Evolutionary conservation across 441 rosid genomes (phyloP).

Genomic region (Pelargonium cotyledonis): DNA sequence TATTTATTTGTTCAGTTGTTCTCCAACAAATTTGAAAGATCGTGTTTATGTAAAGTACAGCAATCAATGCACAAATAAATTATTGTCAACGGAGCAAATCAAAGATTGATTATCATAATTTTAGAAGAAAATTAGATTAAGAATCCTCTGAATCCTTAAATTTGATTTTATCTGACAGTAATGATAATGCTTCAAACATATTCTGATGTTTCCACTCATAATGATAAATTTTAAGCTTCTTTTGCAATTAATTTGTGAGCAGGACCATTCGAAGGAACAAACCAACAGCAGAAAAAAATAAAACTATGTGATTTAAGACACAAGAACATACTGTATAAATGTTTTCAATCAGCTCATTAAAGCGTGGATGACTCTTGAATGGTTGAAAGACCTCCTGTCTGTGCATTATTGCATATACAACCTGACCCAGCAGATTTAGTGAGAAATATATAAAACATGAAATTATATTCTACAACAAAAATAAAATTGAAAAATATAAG

Average conservation of each 20-base stretch:
- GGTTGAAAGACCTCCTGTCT: slow-evolving; percentile 96
- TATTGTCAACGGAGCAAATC: background rate
- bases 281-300: background rate
- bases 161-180: too few species aligned
- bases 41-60: background rate
- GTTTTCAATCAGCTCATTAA: slow-evolving; percentile 86
- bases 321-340: slow-evolving; percentile 53
- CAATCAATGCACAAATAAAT: slow-evolving; percentile 1
- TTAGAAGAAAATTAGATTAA: too few species aligned
- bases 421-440: slow-evolving; percentile 35
- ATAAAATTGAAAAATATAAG: background rate
- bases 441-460: slow-evolving; percentile 10
- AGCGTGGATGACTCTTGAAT: slow-evolving; percentile 83
- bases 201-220: background rate
- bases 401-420: slow-evolving; percentile 91
- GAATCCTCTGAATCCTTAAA: too few species aligned
- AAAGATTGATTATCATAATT: background rate
- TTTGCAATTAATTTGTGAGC: background rate
- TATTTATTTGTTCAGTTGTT: background rate
- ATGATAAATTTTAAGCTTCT: too few species aligned
- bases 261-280: background rate
- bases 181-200: too few species aligned
- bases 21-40: background rate
- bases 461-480: background rate
- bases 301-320: background rate